Percentiles rank a stretch among this genome's conserved stretches.
Evolutionary conservation across 139 green algal species (phyloP).

Genomic region (Chlamydomonas eustigma): DNA sequence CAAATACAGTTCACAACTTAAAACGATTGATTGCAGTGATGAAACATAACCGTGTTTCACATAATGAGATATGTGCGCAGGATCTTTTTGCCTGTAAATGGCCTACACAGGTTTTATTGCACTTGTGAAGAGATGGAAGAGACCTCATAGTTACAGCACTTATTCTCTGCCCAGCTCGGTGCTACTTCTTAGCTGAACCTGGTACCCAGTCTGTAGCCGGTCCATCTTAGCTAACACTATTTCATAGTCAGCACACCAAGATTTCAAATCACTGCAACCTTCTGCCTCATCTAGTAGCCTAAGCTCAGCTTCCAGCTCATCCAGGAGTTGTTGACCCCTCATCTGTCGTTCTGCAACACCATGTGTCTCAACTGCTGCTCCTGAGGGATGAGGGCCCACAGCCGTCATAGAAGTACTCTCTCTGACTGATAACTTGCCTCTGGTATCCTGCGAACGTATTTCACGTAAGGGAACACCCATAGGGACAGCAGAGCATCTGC

Average conservation of each 20-base stretch:
- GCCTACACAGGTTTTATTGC: too few relatives aligned
- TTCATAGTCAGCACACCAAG: not conserved
- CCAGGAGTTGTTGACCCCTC: slow-evolving; percentile 5
- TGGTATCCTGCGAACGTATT: not conserved
- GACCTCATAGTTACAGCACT: too few relatives aligned
- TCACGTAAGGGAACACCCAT: not conserved
- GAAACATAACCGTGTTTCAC: too few relatives aligned
- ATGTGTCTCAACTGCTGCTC: not conserved
- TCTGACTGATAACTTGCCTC: not conserved
- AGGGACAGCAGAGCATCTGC: not conserved
- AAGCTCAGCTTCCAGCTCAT: slow-evolving; percentile 10
- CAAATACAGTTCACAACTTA: not conserved
- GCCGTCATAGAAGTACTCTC: not conserved
- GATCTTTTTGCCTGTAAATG: too few relatives aligned
- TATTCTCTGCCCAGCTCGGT: too few relatives aligned
- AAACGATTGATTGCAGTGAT: not conserved
- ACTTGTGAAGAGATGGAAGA: too few relatives aligned
- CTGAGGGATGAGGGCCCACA: too few relatives aligned
- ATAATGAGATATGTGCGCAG: too few relatives aligned
- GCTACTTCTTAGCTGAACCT: not conserved
- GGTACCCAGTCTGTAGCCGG: not conserved
- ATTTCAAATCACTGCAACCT: not conserved
- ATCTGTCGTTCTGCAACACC: not conserved
- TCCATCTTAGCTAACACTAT: slow-evolving; percentile 3
- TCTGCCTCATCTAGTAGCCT: not conserved